phyloP scores from a whole-genome alignment of 169 alveolate genomes.

The Plasmodium gaboni region DNA sequence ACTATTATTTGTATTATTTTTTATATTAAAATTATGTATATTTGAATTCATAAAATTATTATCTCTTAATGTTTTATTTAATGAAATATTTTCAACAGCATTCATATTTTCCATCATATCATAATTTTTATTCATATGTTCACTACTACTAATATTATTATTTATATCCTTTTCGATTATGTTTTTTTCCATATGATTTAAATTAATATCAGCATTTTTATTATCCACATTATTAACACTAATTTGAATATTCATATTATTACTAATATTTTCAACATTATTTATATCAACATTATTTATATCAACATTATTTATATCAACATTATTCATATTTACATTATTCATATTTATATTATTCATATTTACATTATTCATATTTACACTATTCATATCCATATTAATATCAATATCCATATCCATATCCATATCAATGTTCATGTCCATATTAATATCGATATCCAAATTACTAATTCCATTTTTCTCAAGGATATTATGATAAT shows the following conservation, averaged over 20 bases:
- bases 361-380: not conserved
- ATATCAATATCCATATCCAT: not conserved
- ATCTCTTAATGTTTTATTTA: slow-evolving; percentile 16
- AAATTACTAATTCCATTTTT: slow-evolving; percentile 8
- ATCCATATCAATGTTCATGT: not conserved
- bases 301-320: not conserved
- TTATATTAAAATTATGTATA: not conserved
- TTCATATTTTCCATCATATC: slow-evolving; percentile 9
- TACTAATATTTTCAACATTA: not conserved
- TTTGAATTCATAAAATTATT: slow-evolving; percentile 9
- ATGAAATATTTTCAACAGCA: not conserved
- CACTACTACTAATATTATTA: slow-evolving; percentile 5
- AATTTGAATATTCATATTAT: not conserved
- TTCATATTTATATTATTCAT: not conserved
- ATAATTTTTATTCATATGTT: not conserved
- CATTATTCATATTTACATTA: not conserved
- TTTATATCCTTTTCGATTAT: slow-evolving; percentile 7
- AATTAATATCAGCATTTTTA: not conserved
- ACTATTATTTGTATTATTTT: not conserved
- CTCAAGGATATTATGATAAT: slow-evolving; percentile 13
- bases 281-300: too few species aligned
- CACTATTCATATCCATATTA: slow-evolving; percentile 8
- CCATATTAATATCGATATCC: not conserved
- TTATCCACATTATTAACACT: not conserved
- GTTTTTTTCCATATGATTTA: not conserved